phyloP scores from a whole-genome alignment of 148 eudicot species.

The Silene conica region DNA sequence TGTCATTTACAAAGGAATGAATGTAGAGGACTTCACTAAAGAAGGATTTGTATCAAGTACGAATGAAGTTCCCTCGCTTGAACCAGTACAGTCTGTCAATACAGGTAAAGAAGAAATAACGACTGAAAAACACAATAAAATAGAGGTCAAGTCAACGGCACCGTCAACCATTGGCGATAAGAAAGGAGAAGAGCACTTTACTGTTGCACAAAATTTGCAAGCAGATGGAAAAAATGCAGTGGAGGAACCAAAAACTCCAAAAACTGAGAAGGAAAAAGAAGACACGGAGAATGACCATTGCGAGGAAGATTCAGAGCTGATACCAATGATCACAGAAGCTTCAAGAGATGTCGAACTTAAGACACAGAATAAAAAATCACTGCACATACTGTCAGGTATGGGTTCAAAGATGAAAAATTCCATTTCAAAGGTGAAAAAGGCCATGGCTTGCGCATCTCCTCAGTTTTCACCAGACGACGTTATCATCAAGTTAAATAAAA shows the following conservation, averaged over 20 bases:
- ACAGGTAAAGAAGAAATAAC: background rate
- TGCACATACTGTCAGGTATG: constrained; percentile 56
- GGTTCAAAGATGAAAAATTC: constrained; percentile 75
- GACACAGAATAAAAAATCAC: constrained; percentile 50
- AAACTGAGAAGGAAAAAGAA: constrained; percentile 31
- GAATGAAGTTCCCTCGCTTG: background rate
- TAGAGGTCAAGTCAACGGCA: background rate
- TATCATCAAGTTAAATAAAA: constrained; percentile 41
- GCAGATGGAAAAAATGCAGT: constrained; percentile 19
- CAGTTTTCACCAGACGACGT: constrained; percentile 43
- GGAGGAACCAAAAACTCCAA: constrained; percentile 25
- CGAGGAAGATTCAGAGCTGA: constrained; percentile 29
- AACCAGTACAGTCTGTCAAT: background rate
- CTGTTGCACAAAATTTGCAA: constrained; percentile 14
- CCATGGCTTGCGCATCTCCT: constrained; percentile 55
- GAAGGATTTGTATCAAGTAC: background rate
- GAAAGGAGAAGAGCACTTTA: constrained; percentile 17
- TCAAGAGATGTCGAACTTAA: constrained; percentile 40
- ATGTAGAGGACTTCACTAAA: constrained; percentile 13
- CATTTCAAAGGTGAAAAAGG: constrained; percentile 72
- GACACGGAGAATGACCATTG: constrained; percentile 14
- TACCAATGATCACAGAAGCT: constrained; percentile 44
- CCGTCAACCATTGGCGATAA: background rate
- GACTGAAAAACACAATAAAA: background rate
- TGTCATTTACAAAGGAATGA: constrained; percentile 15